Evolutionary conservation across 2,329 filamentous ascomycete genomes (phyloP).

Genomic region (Colletotrichum agaves): DNA sequence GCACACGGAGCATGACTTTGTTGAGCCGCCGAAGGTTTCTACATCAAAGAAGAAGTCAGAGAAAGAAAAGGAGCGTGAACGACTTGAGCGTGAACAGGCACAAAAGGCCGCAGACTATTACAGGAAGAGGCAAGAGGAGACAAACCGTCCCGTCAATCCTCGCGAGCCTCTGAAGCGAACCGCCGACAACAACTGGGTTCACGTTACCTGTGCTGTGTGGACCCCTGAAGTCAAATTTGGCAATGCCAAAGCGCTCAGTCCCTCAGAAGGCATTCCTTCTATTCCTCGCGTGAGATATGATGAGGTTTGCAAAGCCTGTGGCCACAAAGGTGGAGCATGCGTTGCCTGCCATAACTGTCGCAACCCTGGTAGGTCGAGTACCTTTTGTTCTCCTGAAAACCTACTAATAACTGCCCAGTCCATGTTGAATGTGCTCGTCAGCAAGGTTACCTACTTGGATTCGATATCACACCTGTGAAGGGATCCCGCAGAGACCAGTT

Average conservation of each 20-base stretch:
- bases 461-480: slow-evolving; percentile 91
- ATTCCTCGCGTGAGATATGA: slow-evolving; percentile 80
- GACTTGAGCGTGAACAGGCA: slow-evolving; percentile 84
- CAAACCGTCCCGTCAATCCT: slow-evolving; percentile 84
- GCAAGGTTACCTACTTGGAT: slow-evolving; percentile 84
- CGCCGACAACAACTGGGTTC: slow-evolving; percentile 97
- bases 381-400: slow-evolving; percentile 42
- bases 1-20: slow-evolving; percentile 82
- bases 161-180: slow-evolving; percentile 94
- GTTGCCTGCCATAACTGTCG: slow-evolving; percentile 83
- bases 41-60: slow-evolving; percentile 91
- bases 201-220: slow-evolving; percentile 93
- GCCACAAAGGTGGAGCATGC: slow-evolving; percentile 79
- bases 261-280: slow-evolving; percentile 89
- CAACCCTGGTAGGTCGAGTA: slow-evolving; percentile 53
- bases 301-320: slow-evolving; percentile 86
- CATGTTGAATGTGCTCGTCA: slow-evolving; percentile 93
- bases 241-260: slow-evolving; percentile 81
- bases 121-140: slow-evolving; percentile 82
- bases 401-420: slow-evolving; percentile 56
- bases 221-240: slow-evolving; percentile 94
- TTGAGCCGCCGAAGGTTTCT: slow-evolving; percentile 81
- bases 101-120: slow-evolving; percentile 84
- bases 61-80: slow-evolving; percentile 89
- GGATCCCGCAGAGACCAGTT: slow-evolving; percentile 84